phyloP scores from a whole-genome alignment of 352 stramenopile species.

The Phytophthora sp. region DNA sequence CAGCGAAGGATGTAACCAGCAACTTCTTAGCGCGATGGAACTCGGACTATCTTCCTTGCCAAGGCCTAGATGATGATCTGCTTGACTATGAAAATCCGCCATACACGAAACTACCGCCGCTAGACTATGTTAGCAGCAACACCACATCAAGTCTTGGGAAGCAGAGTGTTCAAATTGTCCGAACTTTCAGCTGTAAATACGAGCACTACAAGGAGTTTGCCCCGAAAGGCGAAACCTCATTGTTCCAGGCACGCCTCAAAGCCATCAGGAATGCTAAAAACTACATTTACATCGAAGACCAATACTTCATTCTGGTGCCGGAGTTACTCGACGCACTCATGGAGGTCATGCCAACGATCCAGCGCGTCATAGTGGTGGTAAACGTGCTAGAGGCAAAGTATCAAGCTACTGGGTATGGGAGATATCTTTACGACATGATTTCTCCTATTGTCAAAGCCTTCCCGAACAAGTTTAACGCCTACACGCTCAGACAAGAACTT shows the following conservation, averaged over 20 bases:
- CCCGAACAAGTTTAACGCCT: conserved; percentile 35
- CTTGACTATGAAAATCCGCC: conserved; percentile 51
- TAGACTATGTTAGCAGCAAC: conserved; percentile 1
- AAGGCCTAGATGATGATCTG: conserved; percentile 32
- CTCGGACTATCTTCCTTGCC: conserved; percentile 25
- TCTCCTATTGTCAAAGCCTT: conserved; percentile 40
- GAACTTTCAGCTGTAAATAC: conserved; percentile 64
- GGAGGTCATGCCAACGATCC: conserved; percentile 46
- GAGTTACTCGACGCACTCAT: conserved; percentile 48
- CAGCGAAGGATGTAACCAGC: conserved; percentile 45
- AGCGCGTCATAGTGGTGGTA: conserved; percentile 54
- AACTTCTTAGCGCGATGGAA: conserved; percentile 68
- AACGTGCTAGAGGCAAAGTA: conserved; percentile 34
- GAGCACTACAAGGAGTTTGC: conserved; percentile 55
- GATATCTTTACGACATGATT: conserved; percentile 62
- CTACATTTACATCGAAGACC: conserved; percentile 22
- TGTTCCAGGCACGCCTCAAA: conserved; percentile 46
- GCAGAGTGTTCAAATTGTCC: conserved; percentile 40
- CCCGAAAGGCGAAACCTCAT: conserved; percentile 45
- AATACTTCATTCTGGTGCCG: conserved; percentile 38
- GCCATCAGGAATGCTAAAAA: conserved; percentile 53
- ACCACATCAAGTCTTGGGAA: conserved; percentile 3
- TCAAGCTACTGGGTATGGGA: conserved; percentile 36
- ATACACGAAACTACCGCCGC: conserved; percentile 3
- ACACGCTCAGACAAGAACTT: conserved; percentile 40